Evolutionary conservation across 75 land plant genomes (phyloP), one percentile per base, ranked within the genome.

Genomic region (Cupressus sempervirens): DNA sequence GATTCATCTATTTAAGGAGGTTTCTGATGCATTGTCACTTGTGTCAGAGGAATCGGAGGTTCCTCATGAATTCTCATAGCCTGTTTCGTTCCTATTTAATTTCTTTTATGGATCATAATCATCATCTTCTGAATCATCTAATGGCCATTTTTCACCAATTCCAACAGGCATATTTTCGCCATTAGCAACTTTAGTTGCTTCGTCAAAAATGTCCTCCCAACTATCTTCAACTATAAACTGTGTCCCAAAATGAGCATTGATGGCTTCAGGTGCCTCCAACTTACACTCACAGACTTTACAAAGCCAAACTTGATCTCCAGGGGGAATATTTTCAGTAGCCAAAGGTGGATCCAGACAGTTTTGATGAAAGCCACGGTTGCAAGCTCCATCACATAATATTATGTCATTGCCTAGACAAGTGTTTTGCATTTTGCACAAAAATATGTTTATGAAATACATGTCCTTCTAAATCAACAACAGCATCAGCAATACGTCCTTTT

Each of bases 71-170:
- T 81, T 86, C 30, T 86, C 92, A 12, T 70, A 77, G 18, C 62
- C 88, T 41, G 83, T 88, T 45, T 83, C 82, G 79, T 53, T 41
- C 75, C 65, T 87, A 10, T 75, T 81, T 50, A 89, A 91, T 74
- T 65, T 77, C 62, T 41, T 83, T 13, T 90, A 91, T 46, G 98
- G 98, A 84, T 94, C 87, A 86, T 96, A 96, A 81, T 96, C 98
- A 87, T 90, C 94, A 84, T 96, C 98, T 84, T 91, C 93, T 73
- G 98, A 96, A 83, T 96, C 98, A 76, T 94, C 98, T 35, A 92
- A 93, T 35, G 95, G 96, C 96, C 94, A 93, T 7, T 93, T 93
- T 70, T 89, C 88, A 26, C 84, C 92, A 30, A 75, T 82, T 86
- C 84, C 87, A 68, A 79, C 26, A 72, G 85, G 52, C 23, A 76